Percentiles rank a stretch among this genome's conserved stretches.
These are phyloP conservation scores for Solanum pinnatisectum DNA, from an alignment of 257 asterid genomes.

Conservation along the genomic window DNA sequence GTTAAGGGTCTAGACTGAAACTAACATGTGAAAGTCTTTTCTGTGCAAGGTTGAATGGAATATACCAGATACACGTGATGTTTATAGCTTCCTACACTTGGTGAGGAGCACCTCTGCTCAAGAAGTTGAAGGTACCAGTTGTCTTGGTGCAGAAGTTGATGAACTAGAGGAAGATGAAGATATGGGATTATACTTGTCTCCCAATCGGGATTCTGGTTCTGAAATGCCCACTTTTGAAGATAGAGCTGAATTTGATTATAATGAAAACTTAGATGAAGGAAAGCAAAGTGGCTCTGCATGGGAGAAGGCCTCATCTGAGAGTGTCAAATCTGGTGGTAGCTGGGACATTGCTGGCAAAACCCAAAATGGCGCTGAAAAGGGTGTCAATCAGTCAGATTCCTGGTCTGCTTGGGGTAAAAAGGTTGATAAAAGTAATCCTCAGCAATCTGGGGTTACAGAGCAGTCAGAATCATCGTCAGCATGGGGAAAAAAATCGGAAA, in stretches of 20 bases:
- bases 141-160: constrained; percentile 77
- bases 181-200: constrained; percentile 53
- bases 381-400: neutral
- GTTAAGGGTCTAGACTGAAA: neutral
- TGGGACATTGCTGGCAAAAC: constrained; percentile 2
- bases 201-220: constrained; percentile 53
- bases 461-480: neutral
- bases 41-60: constrained; percentile 48
- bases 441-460: neutral
- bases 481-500: constrained; percentile 16
- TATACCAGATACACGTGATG: constrained; percentile 49
- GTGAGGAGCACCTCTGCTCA: constrained; percentile 46
- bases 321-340: constrained; percentile 10
- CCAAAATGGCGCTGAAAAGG: neutral
- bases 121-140: constrained; percentile 46
- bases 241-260: constrained; percentile 29
- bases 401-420: constrained; percentile 41
- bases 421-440: neutral
- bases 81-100: constrained; percentile 76
- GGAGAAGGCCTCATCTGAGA: constrained; percentile 14
- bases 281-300: constrained; percentile 14
- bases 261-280: constrained; percentile 11
- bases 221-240: constrained; percentile 78
- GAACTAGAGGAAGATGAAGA: constrained; percentile 55
- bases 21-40: neutral